A percentile compares a stretch with the other conserved stretches of the same genome.
Evolutionary conservation across 805 yeast species (phyloP).

Genomic region (Wickerhamiella hasegawae): DNA sequence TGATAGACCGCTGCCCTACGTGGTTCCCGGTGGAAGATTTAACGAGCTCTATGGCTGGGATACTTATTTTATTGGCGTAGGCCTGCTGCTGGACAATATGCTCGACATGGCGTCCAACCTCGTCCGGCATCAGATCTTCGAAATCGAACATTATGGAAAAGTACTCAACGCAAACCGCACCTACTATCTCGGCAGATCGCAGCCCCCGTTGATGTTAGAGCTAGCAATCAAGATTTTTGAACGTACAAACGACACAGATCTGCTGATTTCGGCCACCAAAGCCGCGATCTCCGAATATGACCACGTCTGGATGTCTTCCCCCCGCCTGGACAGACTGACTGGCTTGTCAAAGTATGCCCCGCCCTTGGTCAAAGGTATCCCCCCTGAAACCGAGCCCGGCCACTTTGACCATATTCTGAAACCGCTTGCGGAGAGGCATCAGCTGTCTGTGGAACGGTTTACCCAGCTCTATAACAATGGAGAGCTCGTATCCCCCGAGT

Average conservation of each 20-base stretch:
- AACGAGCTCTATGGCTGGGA: slow-evolving; percentile 98
- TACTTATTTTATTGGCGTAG: slow-evolving; percentile 81
- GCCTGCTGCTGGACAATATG: slow-evolving; percentile 51
- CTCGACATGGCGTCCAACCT: slow-evolving; percentile 68
- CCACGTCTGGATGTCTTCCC: slow-evolving; percentile 60
- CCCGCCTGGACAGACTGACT: slow-evolving; percentile 55
- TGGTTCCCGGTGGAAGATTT: slow-evolving; percentile 95
- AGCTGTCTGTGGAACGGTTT: slow-evolving; percentile 43
- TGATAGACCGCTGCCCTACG: too few relatives aligned
- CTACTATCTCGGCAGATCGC: slow-evolving; percentile 80
- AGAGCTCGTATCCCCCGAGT: slow-evolving; percentile 51
- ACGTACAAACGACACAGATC: slow-evolving; percentile 32
- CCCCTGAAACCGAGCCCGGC: slow-evolving; percentile 88
- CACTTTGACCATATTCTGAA: slow-evolving; percentile 62
- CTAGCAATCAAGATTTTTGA: slow-evolving; percentile 62
- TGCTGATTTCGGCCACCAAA: slow-evolving; percentile 43
- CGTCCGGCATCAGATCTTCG: slow-evolving; percentile 84
- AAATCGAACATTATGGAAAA: slow-evolving; percentile 80
- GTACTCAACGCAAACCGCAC: slow-evolving; percentile 87
- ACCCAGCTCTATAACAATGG: slow-evolving; percentile 53
- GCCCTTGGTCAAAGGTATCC: slow-evolving; percentile 70
- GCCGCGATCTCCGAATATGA: slow-evolving; percentile 83
- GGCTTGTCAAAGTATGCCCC: slow-evolving; percentile 87
- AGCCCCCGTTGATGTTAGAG: slow-evolving; percentile 93
- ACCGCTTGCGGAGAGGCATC: slow-evolving; percentile 53